Evolutionary conservation across 208 protist species (phyloP).

Genomic region (Novymonas esmeraldas): DNA sequence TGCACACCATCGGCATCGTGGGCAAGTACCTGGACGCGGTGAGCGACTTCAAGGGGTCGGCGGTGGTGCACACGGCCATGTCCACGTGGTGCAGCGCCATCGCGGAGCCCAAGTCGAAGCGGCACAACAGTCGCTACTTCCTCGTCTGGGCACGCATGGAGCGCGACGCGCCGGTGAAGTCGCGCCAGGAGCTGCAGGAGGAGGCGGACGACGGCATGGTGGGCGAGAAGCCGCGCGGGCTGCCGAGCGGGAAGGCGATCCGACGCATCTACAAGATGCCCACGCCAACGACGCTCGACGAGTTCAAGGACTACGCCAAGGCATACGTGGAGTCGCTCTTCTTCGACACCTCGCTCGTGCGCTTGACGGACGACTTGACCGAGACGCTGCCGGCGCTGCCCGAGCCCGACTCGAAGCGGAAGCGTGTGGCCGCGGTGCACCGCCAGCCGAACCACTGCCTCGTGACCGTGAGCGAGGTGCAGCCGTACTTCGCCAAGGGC

Average conservation of each 20-base stretch:
- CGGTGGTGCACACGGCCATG: conserved; percentile 68
- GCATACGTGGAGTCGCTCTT: conserved; percentile 72
- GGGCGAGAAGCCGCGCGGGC: conserved; percentile 52
- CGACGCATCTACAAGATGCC: conserved; percentile 90
- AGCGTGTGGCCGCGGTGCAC: conserved; percentile 59
- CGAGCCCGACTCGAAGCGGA: conserved; percentile 66
- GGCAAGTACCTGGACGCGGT: conserved; percentile 61
- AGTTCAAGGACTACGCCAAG: conserved; percentile 70
- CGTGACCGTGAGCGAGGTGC: conserved; percentile 78
- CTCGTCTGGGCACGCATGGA: conserved; percentile 87
- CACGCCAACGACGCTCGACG: conserved; percentile 35
- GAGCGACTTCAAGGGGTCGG: conserved; percentile 61
- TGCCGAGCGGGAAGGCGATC: conserved; percentile 58
- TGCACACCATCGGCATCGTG: conserved; percentile 66
- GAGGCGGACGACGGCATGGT: conserved; percentile 44
- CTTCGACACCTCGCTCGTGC: conserved; percentile 56
- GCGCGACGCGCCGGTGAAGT: conserved; percentile 37
- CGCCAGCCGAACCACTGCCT: conserved; percentile 76
- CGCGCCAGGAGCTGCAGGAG: conserved; percentile 40
- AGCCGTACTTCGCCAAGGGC: conserved; percentile 70
- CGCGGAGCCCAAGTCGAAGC: conserved; percentile 45
- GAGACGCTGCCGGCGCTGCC: conserved; percentile 69
- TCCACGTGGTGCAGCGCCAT: conserved; percentile 76
- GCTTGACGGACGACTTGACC: conserved; percentile 63
- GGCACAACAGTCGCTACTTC: conserved; percentile 74